Percentiles rank a stretch among this genome's conserved stretches.
These are phyloP conservation scores for Trichoderma koningii DNA, from an alignment of 2,329 filamentous ascomycete genomes.

Conservation along the genomic window DNA sequence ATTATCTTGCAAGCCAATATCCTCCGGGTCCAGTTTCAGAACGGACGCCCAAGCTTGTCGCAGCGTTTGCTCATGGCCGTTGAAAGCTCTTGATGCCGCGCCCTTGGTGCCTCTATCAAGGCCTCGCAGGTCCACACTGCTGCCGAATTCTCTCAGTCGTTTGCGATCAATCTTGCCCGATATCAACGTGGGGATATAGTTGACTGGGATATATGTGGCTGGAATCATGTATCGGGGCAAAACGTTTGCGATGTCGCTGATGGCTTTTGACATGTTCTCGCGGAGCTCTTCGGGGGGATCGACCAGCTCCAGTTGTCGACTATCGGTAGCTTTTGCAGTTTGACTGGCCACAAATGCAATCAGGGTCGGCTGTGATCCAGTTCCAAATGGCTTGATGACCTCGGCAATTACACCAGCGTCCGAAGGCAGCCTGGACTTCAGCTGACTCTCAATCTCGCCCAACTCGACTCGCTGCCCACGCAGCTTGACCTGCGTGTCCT, in stretches of 20 bases:
- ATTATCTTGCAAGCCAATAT: slow-evolving; percentile 38
- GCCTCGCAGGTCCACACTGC: not conserved
- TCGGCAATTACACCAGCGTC: slow-evolving; percentile 49
- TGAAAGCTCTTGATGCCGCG: slow-evolving; percentile 28
- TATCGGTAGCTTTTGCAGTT: not conserved
- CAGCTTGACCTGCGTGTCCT: slow-evolving; percentile 32
- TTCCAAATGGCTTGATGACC: not conserved
- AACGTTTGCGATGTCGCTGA: not conserved
- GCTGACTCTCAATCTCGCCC: slow-evolving; percentile 31
- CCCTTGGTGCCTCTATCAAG: slow-evolving; percentile 12
- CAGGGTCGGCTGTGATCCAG: not conserved
- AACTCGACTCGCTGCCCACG: slow-evolving; percentile 33
- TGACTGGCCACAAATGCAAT: not conserved
- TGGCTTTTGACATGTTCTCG: not conserved
- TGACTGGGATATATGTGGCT: not conserved
- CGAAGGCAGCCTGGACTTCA: slow-evolving; percentile 37
- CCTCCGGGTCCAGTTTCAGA: not conserved
- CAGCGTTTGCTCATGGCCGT: not conserved
- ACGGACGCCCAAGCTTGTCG: not conserved
- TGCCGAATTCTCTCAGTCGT: slow-evolving; percentile 2
- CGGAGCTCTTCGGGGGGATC: not conserved
- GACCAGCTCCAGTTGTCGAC: not conserved
- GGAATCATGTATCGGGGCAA: slow-evolving; percentile 15
- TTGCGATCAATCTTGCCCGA: slow-evolving; percentile 14
- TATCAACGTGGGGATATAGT: not conserved